Evolutionary conservation across 208 protist genomes (phyloP).

Genomic region (Leishmania major): DNA sequence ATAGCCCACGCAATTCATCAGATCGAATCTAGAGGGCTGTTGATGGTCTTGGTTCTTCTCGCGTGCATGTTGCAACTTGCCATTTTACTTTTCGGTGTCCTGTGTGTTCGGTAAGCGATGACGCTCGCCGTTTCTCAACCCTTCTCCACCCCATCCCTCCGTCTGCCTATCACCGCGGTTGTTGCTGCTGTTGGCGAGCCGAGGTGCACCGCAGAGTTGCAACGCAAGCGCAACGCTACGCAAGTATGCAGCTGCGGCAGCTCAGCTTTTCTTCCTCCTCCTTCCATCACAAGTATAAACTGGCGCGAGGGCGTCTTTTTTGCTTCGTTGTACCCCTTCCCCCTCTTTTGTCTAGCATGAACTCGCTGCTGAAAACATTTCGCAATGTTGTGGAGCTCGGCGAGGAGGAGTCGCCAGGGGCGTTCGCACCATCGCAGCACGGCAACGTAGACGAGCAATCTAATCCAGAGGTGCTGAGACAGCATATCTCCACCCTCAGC

Average conservation of each 20-base stretch:
- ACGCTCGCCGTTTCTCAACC: neutral
- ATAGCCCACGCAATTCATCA: neutral
- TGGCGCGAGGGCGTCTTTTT: neutral
- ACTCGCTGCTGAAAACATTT: conserved; percentile 33
- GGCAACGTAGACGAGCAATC: neutral
- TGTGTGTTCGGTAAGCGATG: neutral
- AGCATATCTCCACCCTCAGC: conserved; percentile 20
- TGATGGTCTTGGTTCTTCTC: neutral
- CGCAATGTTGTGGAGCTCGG: conserved; percentile 41
- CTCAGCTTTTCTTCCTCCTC: neutral
- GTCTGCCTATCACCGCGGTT: neutral
- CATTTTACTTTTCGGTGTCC: neutral
- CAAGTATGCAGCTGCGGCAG: neutral
- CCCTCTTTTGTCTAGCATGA: conserved; percentile 10
- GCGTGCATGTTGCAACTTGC: neutral
- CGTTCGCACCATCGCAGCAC: neutral
- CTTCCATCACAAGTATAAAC: neutral
- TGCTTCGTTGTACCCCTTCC: neutral
- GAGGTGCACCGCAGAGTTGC: neutral
- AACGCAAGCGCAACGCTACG: neutral
- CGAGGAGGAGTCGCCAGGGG: conserved; percentile 20
- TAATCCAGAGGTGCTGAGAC: conserved; percentile 14
- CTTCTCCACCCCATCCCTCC: neutral
- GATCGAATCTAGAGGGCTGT: neutral
- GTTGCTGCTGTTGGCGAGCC: neutral